Evolutionary conservation across 1,139 yeast species (phyloP).

Genomic region (Entelexis paramagnoliae): DNA sequence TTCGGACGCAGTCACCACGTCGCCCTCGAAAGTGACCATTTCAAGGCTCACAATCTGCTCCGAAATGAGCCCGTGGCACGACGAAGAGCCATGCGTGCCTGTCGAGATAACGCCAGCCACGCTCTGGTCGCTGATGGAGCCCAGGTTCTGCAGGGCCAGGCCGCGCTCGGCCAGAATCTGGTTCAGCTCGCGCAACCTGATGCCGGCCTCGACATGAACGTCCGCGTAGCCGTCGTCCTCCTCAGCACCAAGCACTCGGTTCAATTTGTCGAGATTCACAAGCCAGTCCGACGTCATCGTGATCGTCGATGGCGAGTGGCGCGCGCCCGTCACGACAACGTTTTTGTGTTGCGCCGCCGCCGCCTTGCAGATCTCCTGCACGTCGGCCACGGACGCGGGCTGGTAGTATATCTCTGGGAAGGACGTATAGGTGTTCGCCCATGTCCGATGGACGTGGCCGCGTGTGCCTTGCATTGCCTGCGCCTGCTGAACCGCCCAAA

Average conservation of each 20-base stretch:
- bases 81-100: slow-evolving; percentile 94
- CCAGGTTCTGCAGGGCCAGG: slow-evolving; percentile 80
- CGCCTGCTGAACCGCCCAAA: neutral
- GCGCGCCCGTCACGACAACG: slow-evolving; percentile 80
- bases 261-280: slow-evolving; percentile 70
- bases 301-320: slow-evolving; percentile 88
- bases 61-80: slow-evolving; percentile 80
- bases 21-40: slow-evolving; percentile 56
- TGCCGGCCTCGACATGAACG: slow-evolving; percentile 87
- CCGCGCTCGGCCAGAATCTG: slow-evolving; percentile 51
- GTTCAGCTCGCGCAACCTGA: slow-evolving; percentile 69
- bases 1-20: slow-evolving; percentile 59
- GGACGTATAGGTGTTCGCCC: slow-evolving; percentile 87
- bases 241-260: slow-evolving; percentile 36
- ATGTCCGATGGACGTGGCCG: slow-evolving; percentile 45
- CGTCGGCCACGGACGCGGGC: slow-evolving; percentile 57
- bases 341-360: slow-evolving; percentile 57
- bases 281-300: slow-evolving; percentile 87
- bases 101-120: slow-evolving; percentile 91
- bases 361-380: slow-evolving; percentile 49
- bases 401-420: slow-evolving; percentile 69
- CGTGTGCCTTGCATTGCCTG: neutral
- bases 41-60: slow-evolving; percentile 76
- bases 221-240: slow-evolving; percentile 57
- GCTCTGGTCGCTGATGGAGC: slow-evolving; percentile 89